A percentile compares a stretch with the other conserved stretches of the same genome.
phyloP scores from a whole-genome alignment of 1,284 basidiomycete genomes.

The Retiboletus fuscus region DNA sequence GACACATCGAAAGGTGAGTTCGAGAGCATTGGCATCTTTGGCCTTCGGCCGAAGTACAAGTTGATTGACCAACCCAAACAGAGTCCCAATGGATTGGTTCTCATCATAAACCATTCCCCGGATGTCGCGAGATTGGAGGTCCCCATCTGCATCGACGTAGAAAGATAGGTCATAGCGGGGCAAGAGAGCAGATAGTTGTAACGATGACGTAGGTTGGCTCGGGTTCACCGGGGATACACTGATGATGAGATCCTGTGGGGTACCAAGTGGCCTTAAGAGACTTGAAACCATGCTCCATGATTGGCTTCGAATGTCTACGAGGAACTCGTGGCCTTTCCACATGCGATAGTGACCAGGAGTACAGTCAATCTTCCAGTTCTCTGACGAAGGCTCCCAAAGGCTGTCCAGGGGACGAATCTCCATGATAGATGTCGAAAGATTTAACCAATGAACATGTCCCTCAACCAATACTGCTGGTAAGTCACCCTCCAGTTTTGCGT shows the following conservation, averaged over 20 bases:
- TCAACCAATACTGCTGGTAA: constrained; percentile 52
- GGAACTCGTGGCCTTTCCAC: constrained; percentile 30
- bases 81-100: constrained; percentile 9
- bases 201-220: constrained; percentile 18
- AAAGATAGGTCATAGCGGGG: constrained; percentile 57
- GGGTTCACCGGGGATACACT: constrained; percentile 14
- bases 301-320: constrained; percentile 51
- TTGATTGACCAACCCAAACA: constrained; percentile 10
- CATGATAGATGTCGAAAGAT: constrained; percentile 45
- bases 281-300: constrained; percentile 49
- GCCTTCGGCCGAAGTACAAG: constrained; percentile 15
- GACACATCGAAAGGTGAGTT: constrained; percentile 7
- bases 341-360: constrained; percentile 25
- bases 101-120: constrained; percentile 14
- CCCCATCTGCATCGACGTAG: constrained; percentile 42
- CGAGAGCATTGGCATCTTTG: not conserved
- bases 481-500: constrained; percentile 48
- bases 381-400: constrained; percentile 38
- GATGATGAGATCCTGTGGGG: constrained; percentile 45
- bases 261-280: constrained; percentile 50
- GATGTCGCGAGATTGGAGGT: constrained; percentile 45
- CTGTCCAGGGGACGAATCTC: constrained; percentile 53
- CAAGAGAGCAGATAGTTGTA: constrained; percentile 50
- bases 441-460: constrained; percentile 56
- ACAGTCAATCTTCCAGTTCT: constrained; percentile 38